Base-by-base conservation (phyloP, 352 stramenopile genomes). In the Phytopythium cucurbitacearum region DNA sequence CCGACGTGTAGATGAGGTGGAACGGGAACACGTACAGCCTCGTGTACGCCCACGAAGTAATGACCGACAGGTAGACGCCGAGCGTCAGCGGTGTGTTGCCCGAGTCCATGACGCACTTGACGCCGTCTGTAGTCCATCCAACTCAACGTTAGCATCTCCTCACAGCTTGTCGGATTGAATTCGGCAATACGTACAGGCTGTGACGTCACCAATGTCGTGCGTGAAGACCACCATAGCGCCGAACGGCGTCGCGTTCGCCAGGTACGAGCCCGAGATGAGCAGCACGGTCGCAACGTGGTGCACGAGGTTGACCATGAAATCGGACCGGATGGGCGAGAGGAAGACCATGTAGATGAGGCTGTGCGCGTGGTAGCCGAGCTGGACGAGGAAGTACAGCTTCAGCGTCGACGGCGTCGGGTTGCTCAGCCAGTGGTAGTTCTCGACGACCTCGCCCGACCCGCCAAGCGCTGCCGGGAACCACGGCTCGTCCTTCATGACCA, bases 301-400 rank as follows among this genome's bases (percentile, higher is more conserved):
- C 40, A 85, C 39, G 44, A 79, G 39, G 70, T 80, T 85, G 51
- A 80, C 73, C 35, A 81, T 64, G 56, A 85, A 85, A 60, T 85
- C 73, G 62, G 76, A 81, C 9, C 73, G 70, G 40, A 81, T 79
- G 34, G 73, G 67, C 32, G 73, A 80, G 48, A 85, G 65, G 40
- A 81, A 54, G 36, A 81, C 45, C 73, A 85, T 80, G 60, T 68
- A 85, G 7, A 85, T 32, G 4, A 85, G 45, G 45, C 70, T 81
- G 42, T 85, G 73, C 45, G 65, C 62, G 63, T 85, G 73, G 49
- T 85, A 85, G 21, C 73, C 73, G 21, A 85, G 61, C 48, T 85
- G 70, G 44, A 81, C 67, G 38, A 81, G 64, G 42, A 68, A 76
- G 54, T 83, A 83, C 57, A 60, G 53, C 59, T 75, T 74, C 48